Percentiles rank a stretch among this genome's conserved stretches.
Conservation (phyloP, 257 asterid species). For the Echium plantagineum region DNA sequence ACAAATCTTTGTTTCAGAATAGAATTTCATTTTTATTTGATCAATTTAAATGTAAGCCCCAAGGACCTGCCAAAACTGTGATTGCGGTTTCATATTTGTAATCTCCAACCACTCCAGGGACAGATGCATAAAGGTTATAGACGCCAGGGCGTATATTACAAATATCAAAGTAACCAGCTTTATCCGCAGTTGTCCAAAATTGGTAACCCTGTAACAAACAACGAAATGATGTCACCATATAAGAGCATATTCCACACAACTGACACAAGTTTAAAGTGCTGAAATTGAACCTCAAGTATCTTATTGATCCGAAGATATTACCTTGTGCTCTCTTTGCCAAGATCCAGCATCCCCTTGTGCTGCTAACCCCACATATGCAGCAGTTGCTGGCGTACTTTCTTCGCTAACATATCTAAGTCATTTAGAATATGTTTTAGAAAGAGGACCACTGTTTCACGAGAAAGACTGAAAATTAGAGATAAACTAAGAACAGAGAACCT, state of each 20-base stretch:
- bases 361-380: conserved; percentile 23
- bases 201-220: conserved; percentile 46
- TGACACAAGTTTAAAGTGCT: not conserved
- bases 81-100: conserved; percentile 28
- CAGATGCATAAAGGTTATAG: conserved; percentile 57
- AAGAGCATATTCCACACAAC: not conserved
- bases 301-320: not conserved
- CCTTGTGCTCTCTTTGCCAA: conserved; percentile 32
- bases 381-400: conserved; percentile 18
- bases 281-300: not conserved
- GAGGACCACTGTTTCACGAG: not conserved
- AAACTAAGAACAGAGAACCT: conserved; percentile 9
- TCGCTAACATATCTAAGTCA: conserved; percentile 10
- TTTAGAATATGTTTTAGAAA: not conserved
- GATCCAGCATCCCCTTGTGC: conserved; percentile 21
- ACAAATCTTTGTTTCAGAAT: conserved; percentile 3
- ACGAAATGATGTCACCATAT: not conserved
- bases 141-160: conserved; percentile 38
- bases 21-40: not conserved
- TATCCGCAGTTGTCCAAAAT: conserved; percentile 52
- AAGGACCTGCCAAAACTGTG: conserved; percentile 39
- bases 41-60: conserved; percentile 5
- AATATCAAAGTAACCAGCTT: conserved; percentile 39
- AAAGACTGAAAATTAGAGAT: not conserved
- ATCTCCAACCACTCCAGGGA: conserved; percentile 60